Conservation (phyloP, 345 rosid species). For the Eutrema japonicum region DNA sequence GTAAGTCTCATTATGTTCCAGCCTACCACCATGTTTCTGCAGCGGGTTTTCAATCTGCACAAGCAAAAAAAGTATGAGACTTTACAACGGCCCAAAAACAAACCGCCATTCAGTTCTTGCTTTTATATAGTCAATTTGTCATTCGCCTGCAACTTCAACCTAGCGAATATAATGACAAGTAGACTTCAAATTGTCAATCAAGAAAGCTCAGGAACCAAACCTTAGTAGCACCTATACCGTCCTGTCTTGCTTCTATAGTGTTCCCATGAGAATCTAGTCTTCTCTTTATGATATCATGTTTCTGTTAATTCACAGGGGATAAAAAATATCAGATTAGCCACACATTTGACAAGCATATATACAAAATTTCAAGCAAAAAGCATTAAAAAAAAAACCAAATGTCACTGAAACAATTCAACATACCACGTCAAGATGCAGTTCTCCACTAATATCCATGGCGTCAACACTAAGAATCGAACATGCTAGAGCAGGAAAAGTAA, state of each 20-base stretch:
- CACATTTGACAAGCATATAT: neutral
- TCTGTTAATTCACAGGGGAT: conserved; percentile 53
- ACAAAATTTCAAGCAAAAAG: neutral
- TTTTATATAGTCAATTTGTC: neutral
- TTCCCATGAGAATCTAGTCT: conserved; percentile 78
- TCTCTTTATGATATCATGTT: conserved; percentile 87
- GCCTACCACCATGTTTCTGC: conserved; percentile 97
- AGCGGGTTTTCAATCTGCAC: conserved; percentile 85
- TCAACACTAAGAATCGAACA: conserved; percentile 94
- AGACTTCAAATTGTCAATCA: neutral
- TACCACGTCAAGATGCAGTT: conserved; percentile 97
- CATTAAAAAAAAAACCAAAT: neutral
- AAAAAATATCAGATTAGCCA: neutral
- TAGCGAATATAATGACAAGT: neutral
- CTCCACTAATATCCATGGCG: conserved; percentile 98
- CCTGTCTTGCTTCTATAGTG: conserved; percentile 76
- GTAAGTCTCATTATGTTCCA: conserved; percentile 92
- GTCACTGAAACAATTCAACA: conserved; percentile 30
- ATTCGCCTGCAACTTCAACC: neutral
- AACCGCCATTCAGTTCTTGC: neutral
- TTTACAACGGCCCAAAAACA: neutral
- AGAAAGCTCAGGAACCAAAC: conserved; percentile 44
- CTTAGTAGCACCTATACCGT: conserved; percentile 92
- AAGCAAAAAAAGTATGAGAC: conserved; percentile 36
- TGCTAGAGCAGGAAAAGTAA: conserved; percentile 88